Evolutionary conservation across 2,329 filamentous ascomycete species (phyloP).

Genomic region (Tothia fuscella): DNA sequence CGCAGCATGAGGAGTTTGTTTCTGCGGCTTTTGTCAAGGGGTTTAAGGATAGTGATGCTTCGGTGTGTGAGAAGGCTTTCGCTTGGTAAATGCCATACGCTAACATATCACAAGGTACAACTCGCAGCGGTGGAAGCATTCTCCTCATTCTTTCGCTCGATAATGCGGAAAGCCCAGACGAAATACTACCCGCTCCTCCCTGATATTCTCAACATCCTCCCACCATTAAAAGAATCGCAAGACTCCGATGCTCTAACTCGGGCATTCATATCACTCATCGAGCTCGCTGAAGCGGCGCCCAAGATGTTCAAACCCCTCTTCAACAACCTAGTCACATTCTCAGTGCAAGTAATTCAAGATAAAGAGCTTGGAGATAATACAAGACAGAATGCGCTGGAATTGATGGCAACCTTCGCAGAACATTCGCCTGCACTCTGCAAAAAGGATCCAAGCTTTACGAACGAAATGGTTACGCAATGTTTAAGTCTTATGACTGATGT

Average conservation of each 20-base stretch:
- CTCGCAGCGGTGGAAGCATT: conserved; percentile 95
- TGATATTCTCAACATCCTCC: conserved; percentile 86
- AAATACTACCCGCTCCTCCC: conserved; percentile 84
- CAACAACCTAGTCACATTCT: conserved; percentile 83
- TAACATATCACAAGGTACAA: conserved; percentile 52
- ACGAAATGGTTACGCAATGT: conserved; percentile 97
- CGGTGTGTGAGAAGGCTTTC: conserved; percentile 39
- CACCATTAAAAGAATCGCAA: conserved; percentile 80
- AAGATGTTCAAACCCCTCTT: conserved; percentile 98
- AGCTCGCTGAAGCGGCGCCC: conserved; percentile 83
- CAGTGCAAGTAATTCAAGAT: conserved; percentile 85
- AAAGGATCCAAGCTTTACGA: conserved; percentile 83
- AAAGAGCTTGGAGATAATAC: conserved; percentile 86
- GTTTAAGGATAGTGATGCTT: conserved; percentile 77
- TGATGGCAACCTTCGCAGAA: conserved; percentile 97
- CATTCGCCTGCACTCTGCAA: conserved; percentile 89
- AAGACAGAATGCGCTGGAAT: conserved; percentile 86
- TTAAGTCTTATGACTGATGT: conserved; percentile 97
- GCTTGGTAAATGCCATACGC: conserved; percentile 11
- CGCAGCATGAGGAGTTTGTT: conserved; percentile 86
- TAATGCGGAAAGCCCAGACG: conserved; percentile 73
- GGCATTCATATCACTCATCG: conserved; percentile 81
- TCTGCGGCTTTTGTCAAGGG: conserved; percentile 78
- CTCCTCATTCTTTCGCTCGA: conserved; percentile 84
- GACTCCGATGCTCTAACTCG: conserved; percentile 88